phyloP scores from a whole-genome alignment of 1,139 yeast species.

The Yamadazyma dushanensis region DNA sequence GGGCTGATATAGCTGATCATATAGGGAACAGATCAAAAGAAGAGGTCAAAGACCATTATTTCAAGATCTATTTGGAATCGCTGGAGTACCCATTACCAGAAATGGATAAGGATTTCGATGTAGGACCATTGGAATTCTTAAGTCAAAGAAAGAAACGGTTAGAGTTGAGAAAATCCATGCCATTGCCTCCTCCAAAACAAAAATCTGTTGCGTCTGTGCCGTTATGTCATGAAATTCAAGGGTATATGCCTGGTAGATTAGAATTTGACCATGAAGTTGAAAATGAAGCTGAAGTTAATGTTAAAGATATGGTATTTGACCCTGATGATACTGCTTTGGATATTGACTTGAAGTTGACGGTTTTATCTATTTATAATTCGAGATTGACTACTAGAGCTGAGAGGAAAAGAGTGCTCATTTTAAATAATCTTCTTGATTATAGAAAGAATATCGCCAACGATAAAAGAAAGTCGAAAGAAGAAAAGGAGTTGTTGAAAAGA shows the following conservation, averaged over 20 bases:
- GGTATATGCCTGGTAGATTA: constrained; percentile 97
- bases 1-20: constrained; percentile 96
- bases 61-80: constrained; percentile 65
- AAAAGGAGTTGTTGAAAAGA: constrained; percentile 73
- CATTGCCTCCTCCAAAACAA: constrained; percentile 74
- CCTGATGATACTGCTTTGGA: constrained; percentile 89
- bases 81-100: constrained; percentile 80
- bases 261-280: constrained; percentile 97
- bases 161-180: constrained; percentile 66
- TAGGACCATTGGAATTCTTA: constrained; percentile 70
- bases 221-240: constrained; percentile 94
- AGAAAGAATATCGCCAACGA: constrained; percentile 73
- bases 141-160: constrained; percentile 68
- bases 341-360: constrained; percentile 83
- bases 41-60: constrained; percentile 85
- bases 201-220: constrained; percentile 94
- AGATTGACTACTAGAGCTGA: constrained; percentile 91
- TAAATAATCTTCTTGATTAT: constrained; percentile 79
- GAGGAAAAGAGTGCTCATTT: constrained; percentile 76
- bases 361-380: constrained; percentile 85
- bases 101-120: constrained; percentile 65
- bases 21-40: constrained; percentile 91
- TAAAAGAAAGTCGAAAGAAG: constrained; percentile 85
- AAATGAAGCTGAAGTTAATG: constrained; percentile 92
- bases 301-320: constrained; percentile 93